phyloP scores from a whole-genome alignment of 2,329 filamentous ascomycete genomes.

The Ceratocystis smalleyi region DNA sequence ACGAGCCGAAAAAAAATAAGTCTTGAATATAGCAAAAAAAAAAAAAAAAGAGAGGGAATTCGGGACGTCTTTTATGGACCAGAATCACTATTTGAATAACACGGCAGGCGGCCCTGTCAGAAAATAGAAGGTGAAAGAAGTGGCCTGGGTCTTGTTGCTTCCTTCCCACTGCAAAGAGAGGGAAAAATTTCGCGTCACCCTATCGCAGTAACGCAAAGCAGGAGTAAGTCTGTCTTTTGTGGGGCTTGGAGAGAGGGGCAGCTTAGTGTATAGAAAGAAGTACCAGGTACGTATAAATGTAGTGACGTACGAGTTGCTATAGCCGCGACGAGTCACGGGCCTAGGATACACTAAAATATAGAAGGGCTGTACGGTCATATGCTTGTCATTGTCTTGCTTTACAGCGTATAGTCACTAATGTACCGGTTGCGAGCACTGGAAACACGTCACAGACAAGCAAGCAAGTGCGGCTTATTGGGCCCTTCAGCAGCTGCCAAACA shows the following conservation, averaged over 20 bases:
- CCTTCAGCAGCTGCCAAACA: background rate
- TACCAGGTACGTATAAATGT: no score
- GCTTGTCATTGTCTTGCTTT: no score
- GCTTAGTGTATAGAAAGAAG: background rate
- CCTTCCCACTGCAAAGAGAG: background rate
- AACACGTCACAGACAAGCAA: background rate
- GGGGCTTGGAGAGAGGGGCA: background rate
- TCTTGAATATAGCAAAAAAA: background rate
- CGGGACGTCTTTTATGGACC: slow-evolving; percentile 5
- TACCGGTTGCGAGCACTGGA: background rate
- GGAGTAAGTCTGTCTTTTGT: background rate
- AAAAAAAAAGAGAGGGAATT: slow-evolving; percentile 5
- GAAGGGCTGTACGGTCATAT: no score
- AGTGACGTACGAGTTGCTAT: background rate
- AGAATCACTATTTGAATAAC: background rate
- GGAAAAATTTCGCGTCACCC: background rate
- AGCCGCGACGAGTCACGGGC: background rate
- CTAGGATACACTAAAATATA: no score
- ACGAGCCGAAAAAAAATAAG: background rate
- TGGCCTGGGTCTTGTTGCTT: background rate
- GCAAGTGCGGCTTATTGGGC: no score
- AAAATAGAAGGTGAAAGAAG: slow-evolving; percentile 1
- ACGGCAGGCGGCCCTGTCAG: background rate
- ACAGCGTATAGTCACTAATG: no score
- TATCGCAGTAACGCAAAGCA: background rate